phyloP scores from a whole-genome alignment of 2,329 filamentous ascomycete species.

The Ophiocordyceps camponoti-floridani region DNA sequence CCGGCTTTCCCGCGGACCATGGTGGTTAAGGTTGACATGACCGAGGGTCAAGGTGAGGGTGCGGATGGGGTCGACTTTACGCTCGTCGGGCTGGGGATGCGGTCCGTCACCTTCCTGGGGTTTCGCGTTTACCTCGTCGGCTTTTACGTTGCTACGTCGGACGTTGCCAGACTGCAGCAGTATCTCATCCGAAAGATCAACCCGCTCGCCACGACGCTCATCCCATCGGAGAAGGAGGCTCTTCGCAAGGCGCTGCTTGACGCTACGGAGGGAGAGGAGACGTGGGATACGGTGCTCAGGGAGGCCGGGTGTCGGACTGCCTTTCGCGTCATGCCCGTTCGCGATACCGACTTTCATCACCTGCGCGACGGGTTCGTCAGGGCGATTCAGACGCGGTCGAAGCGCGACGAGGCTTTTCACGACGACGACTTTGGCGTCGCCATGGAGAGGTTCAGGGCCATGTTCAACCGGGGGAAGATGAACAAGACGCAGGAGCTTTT shows the following conservation, averaged over 20 bases:
- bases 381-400: conserved; percentile 58
- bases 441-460: conserved; percentile 57
- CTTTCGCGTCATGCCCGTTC: conserved; percentile 73
- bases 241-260: conserved; percentile 55
- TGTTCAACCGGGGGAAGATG: conserved; percentile 70
- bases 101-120: conserved; percentile 74
- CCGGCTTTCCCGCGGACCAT: conserved; percentile 63
- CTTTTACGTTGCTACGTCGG: conserved; percentile 71
- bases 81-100: conserved; percentile 70
- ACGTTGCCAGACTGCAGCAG: conserved; percentile 65
- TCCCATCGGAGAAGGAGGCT: conserved; percentile 61
- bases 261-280: conserved; percentile 45
- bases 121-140: conserved; percentile 94
- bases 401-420: conserved; percentile 34
- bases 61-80: conserved; percentile 54
- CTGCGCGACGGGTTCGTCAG: conserved; percentile 81
- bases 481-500: conserved; percentile 67
- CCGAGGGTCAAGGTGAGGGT: no score
- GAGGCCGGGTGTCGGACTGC: conserved; percentile 53
- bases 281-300: conserved; percentile 57
- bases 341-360: conserved; percentile 88
- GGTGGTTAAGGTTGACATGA: no score
- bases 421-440: conserved; percentile 63
- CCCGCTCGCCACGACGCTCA: conserved; percentile 62
- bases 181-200: conserved; percentile 62